Percentiles rank a stretch among this genome's conserved stretches.
Conservation (phyloP, 805 yeast genomes). For the Priceomyces carsonii region DNA sequence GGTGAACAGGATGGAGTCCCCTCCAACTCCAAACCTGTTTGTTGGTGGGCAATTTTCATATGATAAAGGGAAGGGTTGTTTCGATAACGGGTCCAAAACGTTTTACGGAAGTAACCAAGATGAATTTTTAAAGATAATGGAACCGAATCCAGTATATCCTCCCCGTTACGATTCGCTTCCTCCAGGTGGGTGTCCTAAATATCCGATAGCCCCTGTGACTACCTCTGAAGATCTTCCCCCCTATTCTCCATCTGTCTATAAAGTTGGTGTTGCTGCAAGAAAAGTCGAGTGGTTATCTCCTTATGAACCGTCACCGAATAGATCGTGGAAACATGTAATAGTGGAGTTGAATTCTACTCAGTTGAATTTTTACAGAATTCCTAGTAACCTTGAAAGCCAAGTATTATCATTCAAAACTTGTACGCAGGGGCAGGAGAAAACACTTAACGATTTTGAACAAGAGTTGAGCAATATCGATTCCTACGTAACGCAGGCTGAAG, state of each 20-base stretch:
- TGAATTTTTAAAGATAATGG: slow-evolving; percentile 31
- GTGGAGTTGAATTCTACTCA: slow-evolving; percentile 87
- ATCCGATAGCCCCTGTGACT: slow-evolving; percentile 20
- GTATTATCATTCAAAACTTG: slow-evolving; percentile 20
- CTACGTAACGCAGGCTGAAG: slow-evolving; percentile 22
- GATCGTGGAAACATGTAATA: slow-evolving; percentile 71
- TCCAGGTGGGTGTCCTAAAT: slow-evolving; percentile 47
- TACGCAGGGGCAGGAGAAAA: slow-evolving; percentile 6
- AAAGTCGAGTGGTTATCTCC: slow-evolving; percentile 81
- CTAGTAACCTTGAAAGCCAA: slow-evolving; percentile 30
- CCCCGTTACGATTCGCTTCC: slow-evolving; percentile 38
- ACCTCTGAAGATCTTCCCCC: slow-evolving; percentile 54
- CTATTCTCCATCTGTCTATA: slow-evolving; percentile 66
- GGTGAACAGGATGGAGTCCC: slow-evolving; percentile 4
- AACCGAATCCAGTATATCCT: slow-evolving; percentile 40
- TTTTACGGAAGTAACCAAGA: slow-evolving; percentile 14
- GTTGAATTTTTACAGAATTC: slow-evolving; percentile 60
- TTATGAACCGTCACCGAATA: slow-evolving; percentile 61
- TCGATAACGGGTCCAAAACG: background rate
- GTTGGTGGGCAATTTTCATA: background rate
- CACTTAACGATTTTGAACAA: slow-evolving; percentile 11
- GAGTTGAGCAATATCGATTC: slow-evolving; percentile 16
- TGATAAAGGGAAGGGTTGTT: background rate
- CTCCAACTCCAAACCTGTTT: slow-evolving; percentile 7
- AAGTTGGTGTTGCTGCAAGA: slow-evolving; percentile 56